A percentile compares a stretch with the other conserved stretches of the same genome.
Evolutionary conservation across 495 filamentous ascomycete species (phyloP).

Genomic region (Geoglossum glabrum): DNA sequence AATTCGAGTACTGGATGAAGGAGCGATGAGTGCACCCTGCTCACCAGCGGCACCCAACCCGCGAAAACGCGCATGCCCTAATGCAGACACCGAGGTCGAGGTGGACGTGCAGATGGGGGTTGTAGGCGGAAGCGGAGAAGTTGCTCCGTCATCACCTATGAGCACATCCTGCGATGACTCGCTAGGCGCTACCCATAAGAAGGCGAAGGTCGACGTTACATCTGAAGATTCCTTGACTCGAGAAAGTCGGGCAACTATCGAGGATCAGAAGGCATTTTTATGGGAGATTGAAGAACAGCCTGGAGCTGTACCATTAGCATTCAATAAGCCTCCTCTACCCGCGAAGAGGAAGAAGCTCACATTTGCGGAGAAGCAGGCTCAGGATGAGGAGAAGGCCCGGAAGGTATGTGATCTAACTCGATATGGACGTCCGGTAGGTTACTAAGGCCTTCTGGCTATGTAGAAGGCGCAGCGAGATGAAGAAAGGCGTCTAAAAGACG

Average conservation of each 20-base stretch:
- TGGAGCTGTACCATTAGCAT: neutral
- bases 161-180: neutral
- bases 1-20: neutral
- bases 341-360: neutral
- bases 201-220: neutral
- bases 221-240: neutral
- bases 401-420: neutral
- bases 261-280: neutral
- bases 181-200: neutral
- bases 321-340: neutral
- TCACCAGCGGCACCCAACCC: neutral
- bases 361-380: neutral
- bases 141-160: neutral
- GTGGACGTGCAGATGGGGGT: neutral
- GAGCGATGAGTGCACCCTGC: neutral
- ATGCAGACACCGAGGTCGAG: neutral
- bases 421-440: neutral
- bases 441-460: neutral
- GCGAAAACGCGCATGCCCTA: neutral
- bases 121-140: neutral
- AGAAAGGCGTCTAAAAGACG: neutral
- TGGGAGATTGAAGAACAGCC: neutral
- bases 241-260: neutral
- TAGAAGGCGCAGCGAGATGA: slow-evolving; percentile 7
- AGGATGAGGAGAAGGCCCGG: neutral